Conservation (phyloP, 2,329 filamentous ascomycete genomes). For the Didymella exigua region DNA sequence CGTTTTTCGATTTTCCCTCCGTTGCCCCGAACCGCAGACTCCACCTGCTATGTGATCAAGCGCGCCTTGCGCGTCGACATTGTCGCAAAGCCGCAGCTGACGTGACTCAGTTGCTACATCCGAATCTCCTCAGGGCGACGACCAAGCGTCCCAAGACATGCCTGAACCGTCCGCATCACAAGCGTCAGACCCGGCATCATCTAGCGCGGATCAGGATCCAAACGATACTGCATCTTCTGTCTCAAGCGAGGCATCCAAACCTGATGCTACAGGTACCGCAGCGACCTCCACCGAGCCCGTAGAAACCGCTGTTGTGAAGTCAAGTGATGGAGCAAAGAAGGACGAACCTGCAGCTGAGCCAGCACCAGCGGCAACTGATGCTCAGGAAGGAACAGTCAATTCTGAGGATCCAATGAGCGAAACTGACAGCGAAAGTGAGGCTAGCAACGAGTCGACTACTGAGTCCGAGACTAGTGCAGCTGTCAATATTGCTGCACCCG, state of each 20-base stretch:
- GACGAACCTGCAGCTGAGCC: not conserved
- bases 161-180: not conserved
- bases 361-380: not conserved
- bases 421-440: not conserved
- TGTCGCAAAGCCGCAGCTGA: constrained; percentile 14
- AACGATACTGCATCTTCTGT: not conserved
- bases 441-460: not conserved
- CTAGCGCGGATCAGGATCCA: not conserved
- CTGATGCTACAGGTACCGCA: not conserved
- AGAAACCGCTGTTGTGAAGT: constrained; percentile 3
- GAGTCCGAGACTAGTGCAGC: not conserved
- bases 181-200: not conserved
- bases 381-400: not conserved
- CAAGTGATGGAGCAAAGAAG: constrained; percentile 9
- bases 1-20: not conserved
- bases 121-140: not conserved
- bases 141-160: not conserved
- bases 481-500: not conserved
- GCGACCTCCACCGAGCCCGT: not conserved
- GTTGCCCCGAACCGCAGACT: not conserved
- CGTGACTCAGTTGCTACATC: constrained; percentile 1
- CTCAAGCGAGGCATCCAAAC: not conserved
- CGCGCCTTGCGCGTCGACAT: constrained; percentile 3
- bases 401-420: not conserved
- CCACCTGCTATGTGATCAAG: constrained; percentile 4